phyloP scores from a whole-genome alignment of 2,329 filamentous ascomycete genomes.

The Didymellaceae sp. region DNA sequence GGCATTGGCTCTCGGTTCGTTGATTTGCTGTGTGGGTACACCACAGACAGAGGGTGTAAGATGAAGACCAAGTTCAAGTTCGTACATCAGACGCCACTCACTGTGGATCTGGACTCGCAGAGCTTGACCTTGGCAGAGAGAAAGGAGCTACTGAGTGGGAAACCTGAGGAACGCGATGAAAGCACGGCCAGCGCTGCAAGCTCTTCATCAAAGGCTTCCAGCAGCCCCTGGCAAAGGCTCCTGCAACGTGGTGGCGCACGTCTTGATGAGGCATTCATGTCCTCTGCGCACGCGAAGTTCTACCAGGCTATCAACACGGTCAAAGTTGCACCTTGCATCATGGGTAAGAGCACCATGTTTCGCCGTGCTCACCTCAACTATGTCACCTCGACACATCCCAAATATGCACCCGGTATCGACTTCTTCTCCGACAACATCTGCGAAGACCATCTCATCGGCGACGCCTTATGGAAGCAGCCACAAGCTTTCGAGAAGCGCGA shows the following conservation, averaged over 20 bases:
- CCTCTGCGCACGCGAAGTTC: slow-evolving; percentile 93
- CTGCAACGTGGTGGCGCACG: slow-evolving; percentile 72
- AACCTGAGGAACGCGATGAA: slow-evolving; percentile 18
- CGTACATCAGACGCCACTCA: slow-evolving; percentile 90
- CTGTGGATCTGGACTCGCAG: slow-evolving; percentile 69
- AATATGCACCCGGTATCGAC: slow-evolving; percentile 74
- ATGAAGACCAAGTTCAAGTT: slow-evolving; percentile 72
- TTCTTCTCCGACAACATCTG: slow-evolving; percentile 96
- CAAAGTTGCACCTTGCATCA: slow-evolving; percentile 86
- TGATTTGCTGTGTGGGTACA: slow-evolving; percentile 78
- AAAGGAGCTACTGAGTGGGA: slow-evolving; percentile 39
- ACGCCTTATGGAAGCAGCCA: slow-evolving; percentile 79
- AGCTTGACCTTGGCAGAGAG: slow-evolving; percentile 38
- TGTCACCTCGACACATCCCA: slow-evolving; percentile 63
- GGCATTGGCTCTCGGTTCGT: slow-evolving; percentile 88
- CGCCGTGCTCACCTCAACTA: slow-evolving; percentile 86
- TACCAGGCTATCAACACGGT: slow-evolving; percentile 97
- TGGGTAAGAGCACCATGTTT: slow-evolving; percentile 99
- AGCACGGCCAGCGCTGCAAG: slow-evolving; percentile 38
- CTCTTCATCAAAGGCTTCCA: slow-evolving; percentile 33
- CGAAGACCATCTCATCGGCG: slow-evolving; percentile 95
- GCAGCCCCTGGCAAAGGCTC: slow-evolving; percentile 30
- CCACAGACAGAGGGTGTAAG: slow-evolving; percentile 34
- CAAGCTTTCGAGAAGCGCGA: slow-evolving; percentile 38
- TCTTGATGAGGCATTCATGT: slow-evolving; percentile 93